Base-by-base conservation (phyloP, 148 eudicot genomes). In the Polygonum aviculare region DNA sequence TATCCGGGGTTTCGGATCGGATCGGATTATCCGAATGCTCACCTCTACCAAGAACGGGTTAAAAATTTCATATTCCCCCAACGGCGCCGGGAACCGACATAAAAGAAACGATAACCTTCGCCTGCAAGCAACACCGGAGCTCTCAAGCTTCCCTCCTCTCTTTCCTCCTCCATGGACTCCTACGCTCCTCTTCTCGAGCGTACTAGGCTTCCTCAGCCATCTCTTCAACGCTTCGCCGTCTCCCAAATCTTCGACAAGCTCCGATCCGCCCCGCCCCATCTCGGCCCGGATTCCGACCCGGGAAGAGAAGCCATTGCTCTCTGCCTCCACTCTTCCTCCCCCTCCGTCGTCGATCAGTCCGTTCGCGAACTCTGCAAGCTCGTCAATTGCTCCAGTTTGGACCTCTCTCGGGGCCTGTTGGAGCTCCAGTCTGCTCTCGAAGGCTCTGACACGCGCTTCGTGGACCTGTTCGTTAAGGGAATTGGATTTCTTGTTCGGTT, bases 341-440 rank as follows among this genome's bases (percentile, higher is more conserved):
- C 92, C 16, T 77, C 91, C 77, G 94, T 95, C 12, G 89, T 95
- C 77, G 97, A 95, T 78, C 98, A 92, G 72, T 83, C 98, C 1
- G 90, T 91, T 16, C 90, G 90, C 5, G 90, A 92, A 78, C 80
- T 92, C 2, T 95, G 97, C 79, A 89, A 90, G 26, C 88, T 95
- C 48, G 96, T 89, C 1, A 82, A 69, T 70, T 84, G 87, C 77
- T 83, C 85, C 18, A 79, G 80, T 52, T 69, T 92, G 44, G 89
- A 85, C 31, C 59, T 83, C 45, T 69, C 82, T 47, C 45, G 47
- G 21, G 98, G 86, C 1, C 72, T 91, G 33, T 63, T 93, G 76
- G 90, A 95, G 76, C 85, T 95, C 50, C 96, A 89, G 69, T 82
- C 98, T 51, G 87, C 87, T 0, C 86, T 95, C 22, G 97, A 95